A percentile compares a stretch with the other conserved stretches of the same genome.
These are phyloP conservation scores for Crithidia bombi DNA, from an alignment of 208 protist genomes.

Conservation along the genomic window DNA sequence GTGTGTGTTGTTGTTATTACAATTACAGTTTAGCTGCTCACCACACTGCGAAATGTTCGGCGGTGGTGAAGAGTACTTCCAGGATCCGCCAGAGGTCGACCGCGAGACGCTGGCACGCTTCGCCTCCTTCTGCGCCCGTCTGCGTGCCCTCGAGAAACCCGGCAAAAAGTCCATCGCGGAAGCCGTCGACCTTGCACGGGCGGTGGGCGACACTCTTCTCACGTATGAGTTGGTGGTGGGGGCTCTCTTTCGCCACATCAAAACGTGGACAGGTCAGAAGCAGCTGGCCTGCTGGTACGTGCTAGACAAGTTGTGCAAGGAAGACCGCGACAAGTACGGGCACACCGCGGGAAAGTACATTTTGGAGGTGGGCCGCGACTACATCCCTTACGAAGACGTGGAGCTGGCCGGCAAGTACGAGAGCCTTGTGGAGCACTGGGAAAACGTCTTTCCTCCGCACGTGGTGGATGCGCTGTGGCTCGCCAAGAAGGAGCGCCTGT, in stretches of 20 bases:
- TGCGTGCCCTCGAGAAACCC: constrained; percentile 76
- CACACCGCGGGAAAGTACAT: constrained; percentile 87
- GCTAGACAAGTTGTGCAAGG: constrained; percentile 91
- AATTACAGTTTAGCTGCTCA: no score
- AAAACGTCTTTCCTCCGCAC: constrained; percentile 85
- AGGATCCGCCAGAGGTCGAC: constrained; percentile 79
- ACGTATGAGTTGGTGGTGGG: constrained; percentile 89
- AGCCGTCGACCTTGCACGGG: constrained; percentile 56
- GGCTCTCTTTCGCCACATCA: constrained; percentile 88
- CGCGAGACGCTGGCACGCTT: constrained; percentile 79
- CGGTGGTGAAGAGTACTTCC: constrained; percentile 92
- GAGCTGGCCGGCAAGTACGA: constrained; percentile 84
- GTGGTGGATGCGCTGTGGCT: constrained; percentile 89
- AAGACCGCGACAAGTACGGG: constrained; percentile 85
- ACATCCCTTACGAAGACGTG: constrained; percentile 90
- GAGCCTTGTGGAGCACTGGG: constrained; percentile 91
- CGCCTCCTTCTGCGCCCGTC: constrained; percentile 73
- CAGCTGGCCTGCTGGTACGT: constrained; percentile 92
- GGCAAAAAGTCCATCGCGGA: constrained; percentile 77
- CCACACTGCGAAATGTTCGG: constrained; percentile 92
- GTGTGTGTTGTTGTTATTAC: no score
- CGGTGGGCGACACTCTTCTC: constrained; percentile 70
- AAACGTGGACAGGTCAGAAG: constrained; percentile 82
- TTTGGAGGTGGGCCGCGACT: constrained; percentile 85
- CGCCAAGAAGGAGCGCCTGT: constrained; percentile 87